Evolutionary conservation across 768 basidiomycete genomes (phyloP), one percentile per base, ranked within the genome.

Genomic region (Termitomyces titanicus): DNA sequence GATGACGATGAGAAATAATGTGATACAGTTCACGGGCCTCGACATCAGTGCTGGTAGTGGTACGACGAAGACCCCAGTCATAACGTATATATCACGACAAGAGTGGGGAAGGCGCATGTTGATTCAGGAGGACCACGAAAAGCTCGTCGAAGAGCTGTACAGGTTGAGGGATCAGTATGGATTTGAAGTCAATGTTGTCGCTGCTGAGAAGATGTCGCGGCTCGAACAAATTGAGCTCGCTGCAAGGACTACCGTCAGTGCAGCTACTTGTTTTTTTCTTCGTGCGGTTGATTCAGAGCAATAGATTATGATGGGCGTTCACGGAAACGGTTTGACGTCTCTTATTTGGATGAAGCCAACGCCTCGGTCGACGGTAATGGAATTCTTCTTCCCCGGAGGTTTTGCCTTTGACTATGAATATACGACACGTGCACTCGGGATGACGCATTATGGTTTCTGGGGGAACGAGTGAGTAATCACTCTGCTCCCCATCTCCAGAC

Each of bases 301-400:
- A n/a, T 49, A 96, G 94, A 92, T 96, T 63, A 81, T 96, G 86
- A 88, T 95, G 81, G 94, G 94, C 54, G 88, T 96, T 15, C 94
- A 96, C 63, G 94, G 94, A 10, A 96, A 97, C 65, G 94, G 92
- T 31, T 68, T 97, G 37, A 95, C 93, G 0, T 80, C 91, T 27
- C 79, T 95, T 0, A 67, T 97, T 5, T 97, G 93, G 94, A 97
- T 96, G 94, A 86, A 89, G 22, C 89, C 91, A 2, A 83, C 81
- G 3, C 85, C 85, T 5, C 78, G 86, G 17, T 81, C 91, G 31
- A 93, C 94, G 0, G 92, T 97, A 31, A 91, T 96, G 65, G 94
- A 97, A 64, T 94, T 97, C 71, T 94, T 94, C 70, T 91, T 78
- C 69, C 88, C 88, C 0, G 78, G 79, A 39, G 92, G 93, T 3